Conservation (phyloP, 2,329 filamentous ascomycete species). For the Colletotrichum navitas region DNA sequence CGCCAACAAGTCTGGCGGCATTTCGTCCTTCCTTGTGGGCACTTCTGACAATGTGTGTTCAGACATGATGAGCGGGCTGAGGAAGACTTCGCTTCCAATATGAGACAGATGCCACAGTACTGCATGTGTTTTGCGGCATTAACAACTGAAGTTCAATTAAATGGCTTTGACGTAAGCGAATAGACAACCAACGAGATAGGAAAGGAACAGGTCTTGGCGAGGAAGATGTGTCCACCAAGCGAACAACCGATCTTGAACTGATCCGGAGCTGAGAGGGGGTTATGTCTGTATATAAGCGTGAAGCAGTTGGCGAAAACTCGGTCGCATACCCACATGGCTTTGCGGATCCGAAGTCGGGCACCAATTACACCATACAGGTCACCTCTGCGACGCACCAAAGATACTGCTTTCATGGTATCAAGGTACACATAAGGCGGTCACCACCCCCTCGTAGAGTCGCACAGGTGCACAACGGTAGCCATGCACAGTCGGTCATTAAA, state of each 20-base stretch:
- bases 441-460: too few species aligned
- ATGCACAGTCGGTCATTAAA: too few species aligned
- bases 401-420: not conserved
- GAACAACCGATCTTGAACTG: not conserved
- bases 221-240: conserved; percentile 7
- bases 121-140: conserved; percentile 21
- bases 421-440: too few species aligned
- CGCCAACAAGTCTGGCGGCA: conserved; percentile 24
- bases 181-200: not conserved
- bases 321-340: conserved; percentile 20
- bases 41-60: conserved; percentile 31
- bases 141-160: conserved; percentile 24
- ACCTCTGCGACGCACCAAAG: conserved; percentile 16
- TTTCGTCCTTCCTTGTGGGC: conserved; percentile 29
- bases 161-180: conserved; percentile 4
- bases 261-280: not conserved
- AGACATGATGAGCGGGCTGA: conserved; percentile 23
- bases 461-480: too few species aligned
- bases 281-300: conserved; percentile 25
- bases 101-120: not conserved
- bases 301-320: not conserved
- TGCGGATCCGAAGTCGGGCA: conserved; percentile 33
- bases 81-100: conserved; percentile 6
- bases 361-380: not conserved
- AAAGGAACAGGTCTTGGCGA: conserved; percentile 14